These are phyloP conservation scores for Cupressus sempervirens DNA, from an alignment of 75 land plant genomes.

Conservation along the genomic window DNA sequence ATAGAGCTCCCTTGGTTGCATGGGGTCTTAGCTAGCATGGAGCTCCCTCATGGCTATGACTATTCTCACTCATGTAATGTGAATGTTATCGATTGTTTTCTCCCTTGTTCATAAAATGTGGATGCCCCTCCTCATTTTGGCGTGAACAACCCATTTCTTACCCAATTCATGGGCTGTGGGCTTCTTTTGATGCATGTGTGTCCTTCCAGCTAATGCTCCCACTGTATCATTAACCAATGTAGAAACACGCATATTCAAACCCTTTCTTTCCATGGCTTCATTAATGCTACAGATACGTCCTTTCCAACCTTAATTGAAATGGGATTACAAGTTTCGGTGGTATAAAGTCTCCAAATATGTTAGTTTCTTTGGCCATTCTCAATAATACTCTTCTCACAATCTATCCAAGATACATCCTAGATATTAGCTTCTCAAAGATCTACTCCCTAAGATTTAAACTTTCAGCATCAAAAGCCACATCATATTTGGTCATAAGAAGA, in stretches of 20 bases:
- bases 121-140: no score
- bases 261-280: slow-evolving; percentile 42
- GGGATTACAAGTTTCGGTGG: slow-evolving; percentile 49
- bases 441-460: slow-evolving; percentile 69
- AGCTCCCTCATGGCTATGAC: no score
- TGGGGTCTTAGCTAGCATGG: no score
- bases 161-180: no score
- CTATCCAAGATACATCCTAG: slow-evolving; percentile 84
- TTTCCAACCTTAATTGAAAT: slow-evolving; percentile 55
- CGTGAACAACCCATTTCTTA: no score
- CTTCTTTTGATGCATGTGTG: no score
- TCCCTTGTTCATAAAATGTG: no score
- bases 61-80: no score
- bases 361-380: slow-evolving; percentile 66
- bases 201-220: no score
- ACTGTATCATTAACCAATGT: slow-evolving; percentile 64
- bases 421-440: slow-evolving; percentile 75
- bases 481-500: slow-evolving; percentile 63
- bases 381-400: slow-evolving; percentile 59
- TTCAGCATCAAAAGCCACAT: slow-evolving; percentile 57
- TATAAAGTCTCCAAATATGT: slow-evolving; percentile 51
- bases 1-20: no score
- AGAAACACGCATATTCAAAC: slow-evolving; percentile 46
- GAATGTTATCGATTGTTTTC: no score
- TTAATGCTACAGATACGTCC: slow-evolving; percentile 46